Base-by-base conservation (phyloP, 2,329 filamentous ascomycete species). In the Cladosporium austrohemisphaericum region DNA sequence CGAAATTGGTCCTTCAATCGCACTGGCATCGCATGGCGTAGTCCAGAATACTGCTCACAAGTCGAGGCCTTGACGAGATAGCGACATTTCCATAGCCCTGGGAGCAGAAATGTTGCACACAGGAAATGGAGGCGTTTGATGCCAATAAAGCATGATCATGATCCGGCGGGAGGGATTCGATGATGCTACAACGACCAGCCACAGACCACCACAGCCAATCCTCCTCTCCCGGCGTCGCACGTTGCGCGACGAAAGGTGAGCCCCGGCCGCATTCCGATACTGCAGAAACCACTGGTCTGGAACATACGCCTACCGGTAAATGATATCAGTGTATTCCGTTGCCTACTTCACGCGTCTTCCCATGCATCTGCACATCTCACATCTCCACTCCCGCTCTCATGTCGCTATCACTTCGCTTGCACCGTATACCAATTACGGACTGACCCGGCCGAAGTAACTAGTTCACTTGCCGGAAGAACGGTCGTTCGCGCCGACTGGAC, bases 131-230 rank as follows among this genome's bases (percentile, higher is more conserved):
- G 38, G 26, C 38, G 37, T n/a, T 16, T 16, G 8, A 3, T 20
- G 28, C 23, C 38, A 31, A 41, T 31, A 31, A 41, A 41, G 38
- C 26, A 41, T n/a, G n/a, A n/a, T n/a, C n/a, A 31, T 26, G 38
- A 41, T 41, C 38, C 38, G 38, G n/a, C 38, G 38, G 25, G 14
- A 26, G 38, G 25, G 31, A 29, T 19, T 28, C 26, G 25, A 41
- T 28, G 37, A 40, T 40, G 35, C 20, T 41, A 22, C 29, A n/a
- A 10, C 29, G 5, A 19, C 41, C 41, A 47, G 44, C 44, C 44
- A 38, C 33, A 26, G 23, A 29, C 23, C 22, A 36, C 32, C 14
- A n/a, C 32, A 38, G 44, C 44, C 44, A 47, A 47, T 47, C 44
- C 33, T 47, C 25, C 44, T 31, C 33, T 25, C 22, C 41, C 31